These are phyloP conservation scores for Coniosporium tulheliwenetii DNA, from an alignment of 2,329 filamentous ascomycete genomes.

Conservation along the genomic window DNA sequence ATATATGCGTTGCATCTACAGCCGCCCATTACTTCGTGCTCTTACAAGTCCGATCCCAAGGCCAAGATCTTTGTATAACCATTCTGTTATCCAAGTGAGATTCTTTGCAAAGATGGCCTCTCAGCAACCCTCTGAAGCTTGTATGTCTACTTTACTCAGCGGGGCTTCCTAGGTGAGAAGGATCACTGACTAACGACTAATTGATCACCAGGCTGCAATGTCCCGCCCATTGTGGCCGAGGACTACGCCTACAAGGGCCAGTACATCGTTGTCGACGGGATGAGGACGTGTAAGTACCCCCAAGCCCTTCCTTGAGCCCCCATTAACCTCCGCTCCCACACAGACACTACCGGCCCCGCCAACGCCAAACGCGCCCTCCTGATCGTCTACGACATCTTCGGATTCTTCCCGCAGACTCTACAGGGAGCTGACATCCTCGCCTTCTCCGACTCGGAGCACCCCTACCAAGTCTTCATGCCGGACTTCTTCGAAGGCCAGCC, in stretches of 20 bases:
- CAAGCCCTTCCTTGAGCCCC: not conserved
- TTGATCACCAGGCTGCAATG: constrained; percentile 21
- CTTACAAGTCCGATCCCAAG: no score
- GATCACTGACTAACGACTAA: no score
- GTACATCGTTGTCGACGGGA: constrained; percentile 41
- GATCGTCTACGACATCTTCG: constrained; percentile 47
- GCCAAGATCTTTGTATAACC: no score
- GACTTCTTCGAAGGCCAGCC: constrained; percentile 78
- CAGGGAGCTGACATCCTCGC: constrained; percentile 50
- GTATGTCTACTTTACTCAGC: no score
- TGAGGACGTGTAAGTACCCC: constrained; percentile 36
- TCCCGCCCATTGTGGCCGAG: constrained; percentile 30
- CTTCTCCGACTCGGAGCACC: constrained; percentile 45
- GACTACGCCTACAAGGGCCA: constrained; percentile 42
- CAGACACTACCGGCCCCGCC: constrained; percentile 37
- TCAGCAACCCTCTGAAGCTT: no score
- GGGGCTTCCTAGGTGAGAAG: no score
- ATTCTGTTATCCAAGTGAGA: no score
- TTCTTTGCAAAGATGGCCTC: no score
- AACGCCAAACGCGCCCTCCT: constrained; percentile 41
- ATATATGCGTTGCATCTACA: no score
- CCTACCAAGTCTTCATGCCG: constrained; percentile 79
- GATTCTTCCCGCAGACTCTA: constrained; percentile 46
- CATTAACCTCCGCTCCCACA: not conserved
- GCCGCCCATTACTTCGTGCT: no score